A percentile compares a stretch with the other conserved stretches of the same genome.
These are phyloP conservation scores for Cryphonectria carpinicola DNA, from an alignment of 2,329 filamentous ascomycete genomes.

Conservation along the genomic window DNA sequence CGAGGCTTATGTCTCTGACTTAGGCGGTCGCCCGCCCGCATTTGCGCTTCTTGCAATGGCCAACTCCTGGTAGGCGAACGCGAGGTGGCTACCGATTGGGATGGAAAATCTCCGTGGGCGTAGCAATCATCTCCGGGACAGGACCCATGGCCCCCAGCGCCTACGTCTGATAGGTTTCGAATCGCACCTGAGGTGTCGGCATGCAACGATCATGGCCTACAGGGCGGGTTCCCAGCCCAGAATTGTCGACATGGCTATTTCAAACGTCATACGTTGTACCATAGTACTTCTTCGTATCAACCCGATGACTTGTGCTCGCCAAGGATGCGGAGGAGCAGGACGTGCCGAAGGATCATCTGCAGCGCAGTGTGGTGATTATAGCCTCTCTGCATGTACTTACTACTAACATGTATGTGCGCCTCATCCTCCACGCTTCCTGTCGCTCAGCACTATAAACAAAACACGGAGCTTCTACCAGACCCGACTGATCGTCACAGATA, in stretches of 20 bases:
- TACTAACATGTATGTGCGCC: not conserved
- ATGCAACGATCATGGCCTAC: conserved; percentile 10
- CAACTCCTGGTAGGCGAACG: conserved; percentile 8
- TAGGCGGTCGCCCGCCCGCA: not conserved
- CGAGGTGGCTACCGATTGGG: conserved; percentile 20
- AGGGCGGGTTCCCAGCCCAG: not conserved
- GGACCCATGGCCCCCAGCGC: conserved; percentile 16
- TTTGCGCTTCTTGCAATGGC: conserved; percentile 11
- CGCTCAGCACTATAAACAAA: conserved; percentile 4
- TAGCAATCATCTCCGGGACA: conserved; percentile 27
- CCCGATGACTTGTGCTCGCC: not conserved
- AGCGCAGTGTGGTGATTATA: not conserved
- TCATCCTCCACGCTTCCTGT: not conserved
- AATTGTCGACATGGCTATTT: not conserved
- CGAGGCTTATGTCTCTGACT: conserved; percentile 7
- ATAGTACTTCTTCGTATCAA: conserved; percentile 2
- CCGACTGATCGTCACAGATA: conserved; percentile 4
- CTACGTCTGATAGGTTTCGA: conserved; percentile 1
- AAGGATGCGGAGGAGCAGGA: not conserved
- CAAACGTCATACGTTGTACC: not conserved
- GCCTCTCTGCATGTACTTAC: not conserved
- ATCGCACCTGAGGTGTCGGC: conserved; percentile 8
- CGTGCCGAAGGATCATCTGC: not conserved
- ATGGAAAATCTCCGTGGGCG: conserved; percentile 25
- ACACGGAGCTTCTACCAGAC: not conserved